Evolutionary conservation across 345 rosid species (phyloP), one percentile per base, ranked within the genome.

Genomic region (Turritis glabra): DNA sequence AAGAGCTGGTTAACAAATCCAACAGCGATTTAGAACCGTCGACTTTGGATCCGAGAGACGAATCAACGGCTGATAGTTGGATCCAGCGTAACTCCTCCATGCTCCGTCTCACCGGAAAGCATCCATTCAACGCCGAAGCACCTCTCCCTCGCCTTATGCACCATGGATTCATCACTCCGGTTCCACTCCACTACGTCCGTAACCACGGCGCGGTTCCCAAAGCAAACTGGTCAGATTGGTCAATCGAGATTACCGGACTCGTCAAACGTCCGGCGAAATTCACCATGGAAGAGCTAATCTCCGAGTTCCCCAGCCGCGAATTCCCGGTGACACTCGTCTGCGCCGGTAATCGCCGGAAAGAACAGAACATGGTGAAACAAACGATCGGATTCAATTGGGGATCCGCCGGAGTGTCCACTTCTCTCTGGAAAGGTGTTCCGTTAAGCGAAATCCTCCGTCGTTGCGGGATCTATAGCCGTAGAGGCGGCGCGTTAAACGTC

Each of bases 361-460:
- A 94, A 67, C 98, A 94, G 62, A 94, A 94, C 84, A 90, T 90
- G 96, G 85, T 82, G 17, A 91, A 88, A 54, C 80, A 94, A 61
- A 91, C 89, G 5, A 83, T 91, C 9, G 97, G 98, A 7, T 94
- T 94, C 69, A 94, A 94, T 83, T 94, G 98, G 98, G 98, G 97
- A 8, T 77, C 95, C 0, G 91, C 89, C 0, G 98, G 88, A 41
- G 35, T 91, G 2, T 94, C 98, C 2, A 94, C 90, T 25, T 82
- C 97, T 5, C 85, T 91, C 59, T 94, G 98, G 98, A 85, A 80
- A 22, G 98, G 98, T 0, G 87, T 94, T 15, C 87, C 84, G 1
- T 74, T 94, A 3, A 79, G 81, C 5, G 83, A 84, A 8, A 84
- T 91, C 50, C 88, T 94, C 59, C 85, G 85, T 44, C 80, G 89